These are phyloP conservation scores for Circinella minor DNA, from an alignment of 371 early-diverging fungal species.

Conservation along the genomic window DNA sequence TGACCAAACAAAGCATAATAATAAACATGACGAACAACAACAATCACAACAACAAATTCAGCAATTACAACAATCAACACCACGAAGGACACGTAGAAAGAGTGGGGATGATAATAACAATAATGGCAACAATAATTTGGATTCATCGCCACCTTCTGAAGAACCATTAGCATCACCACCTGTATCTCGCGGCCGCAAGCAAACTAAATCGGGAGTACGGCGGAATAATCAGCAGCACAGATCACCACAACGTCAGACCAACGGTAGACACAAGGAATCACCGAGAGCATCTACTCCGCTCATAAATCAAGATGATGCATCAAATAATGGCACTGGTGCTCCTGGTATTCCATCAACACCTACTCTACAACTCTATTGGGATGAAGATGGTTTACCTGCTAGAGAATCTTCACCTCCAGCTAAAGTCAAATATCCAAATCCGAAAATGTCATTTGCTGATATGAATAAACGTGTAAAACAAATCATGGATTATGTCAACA, in stretches of 20 bases:
- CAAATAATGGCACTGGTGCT: not conserved
- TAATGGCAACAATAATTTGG: too few species aligned
- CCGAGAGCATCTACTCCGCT: conserved; percentile 22
- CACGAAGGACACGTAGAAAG: conserved; percentile 20
- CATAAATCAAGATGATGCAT: conserved; percentile 1
- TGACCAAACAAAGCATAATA: not conserved
- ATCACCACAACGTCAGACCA: conserved; percentile 13
- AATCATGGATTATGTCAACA: conserved; percentile 60
- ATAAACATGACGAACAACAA: not conserved
- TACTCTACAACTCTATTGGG: conserved; percentile 27
- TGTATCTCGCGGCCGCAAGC: conserved; percentile 21
- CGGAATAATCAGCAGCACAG: conserved; percentile 11
- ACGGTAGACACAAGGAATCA: conserved; percentile 14
- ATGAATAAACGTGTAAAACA: conserved; percentile 66
- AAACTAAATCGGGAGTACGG: conserved; percentile 8
- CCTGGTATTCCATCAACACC: conserved; percentile 13
- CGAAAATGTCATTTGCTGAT: conserved; percentile 60
- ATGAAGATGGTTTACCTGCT: conserved; percentile 43
- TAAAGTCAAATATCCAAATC: conserved; percentile 53
- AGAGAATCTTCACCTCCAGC: conserved; percentile 50
- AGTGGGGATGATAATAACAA: conserved; percentile 7
- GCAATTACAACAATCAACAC: not conserved
- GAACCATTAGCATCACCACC: conserved; percentile 27
- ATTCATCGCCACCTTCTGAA: conserved; percentile 13
- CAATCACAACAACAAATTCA: too few species aligned